Conservation (phyloP, 768 basidiomycete species). For the Mycena kentingensis region DNA sequence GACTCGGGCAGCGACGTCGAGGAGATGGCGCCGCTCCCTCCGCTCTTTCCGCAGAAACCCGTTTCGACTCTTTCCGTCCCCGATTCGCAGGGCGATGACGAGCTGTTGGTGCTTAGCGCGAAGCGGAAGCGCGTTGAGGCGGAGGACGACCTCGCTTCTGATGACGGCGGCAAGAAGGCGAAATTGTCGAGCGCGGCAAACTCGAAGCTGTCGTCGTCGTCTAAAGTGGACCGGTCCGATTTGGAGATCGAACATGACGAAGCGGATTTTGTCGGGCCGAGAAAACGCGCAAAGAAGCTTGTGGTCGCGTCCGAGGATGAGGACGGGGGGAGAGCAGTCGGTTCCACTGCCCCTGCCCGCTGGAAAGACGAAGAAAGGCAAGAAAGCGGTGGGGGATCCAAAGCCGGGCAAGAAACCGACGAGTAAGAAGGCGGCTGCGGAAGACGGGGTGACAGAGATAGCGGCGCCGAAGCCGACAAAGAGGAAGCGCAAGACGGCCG, state of each 20-base stretch:
- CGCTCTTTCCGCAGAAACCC: not conserved
- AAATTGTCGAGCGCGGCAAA: slow-evolving; percentile 12
- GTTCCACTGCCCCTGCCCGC: not conserved
- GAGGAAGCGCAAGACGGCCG: slow-evolving; percentile 19
- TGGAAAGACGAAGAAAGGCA: not conserved
- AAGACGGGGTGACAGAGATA: too few species aligned
- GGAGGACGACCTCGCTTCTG: slow-evolving; percentile 20
- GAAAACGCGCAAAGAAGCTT: slow-evolving; percentile 18
- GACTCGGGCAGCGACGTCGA: slow-evolving; percentile 33
- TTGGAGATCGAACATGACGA: slow-evolving; percentile 14
- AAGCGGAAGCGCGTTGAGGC: slow-evolving; percentile 32
- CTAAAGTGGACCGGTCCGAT: too few species aligned
- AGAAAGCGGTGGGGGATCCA: not conserved
- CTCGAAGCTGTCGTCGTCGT: too few species aligned
- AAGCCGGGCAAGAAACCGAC: not conserved
- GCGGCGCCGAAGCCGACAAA: slow-evolving; percentile 12
- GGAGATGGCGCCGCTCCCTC: not conserved
- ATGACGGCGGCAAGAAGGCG: slow-evolving; percentile 6
- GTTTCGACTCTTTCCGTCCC: slow-evolving; percentile 29
- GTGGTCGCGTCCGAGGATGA: slow-evolving; percentile 38
- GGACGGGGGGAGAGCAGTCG: slow-evolving; percentile 10
- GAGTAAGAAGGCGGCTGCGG: not conserved
- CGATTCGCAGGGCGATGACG: slow-evolving; percentile 31
- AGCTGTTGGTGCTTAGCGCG: slow-evolving; percentile 21
- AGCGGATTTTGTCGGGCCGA: slow-evolving; percentile 18